Base-by-base conservation (phyloP, 306 rosid genomes). In the Cyamopsis tetragonoloba region DNA sequence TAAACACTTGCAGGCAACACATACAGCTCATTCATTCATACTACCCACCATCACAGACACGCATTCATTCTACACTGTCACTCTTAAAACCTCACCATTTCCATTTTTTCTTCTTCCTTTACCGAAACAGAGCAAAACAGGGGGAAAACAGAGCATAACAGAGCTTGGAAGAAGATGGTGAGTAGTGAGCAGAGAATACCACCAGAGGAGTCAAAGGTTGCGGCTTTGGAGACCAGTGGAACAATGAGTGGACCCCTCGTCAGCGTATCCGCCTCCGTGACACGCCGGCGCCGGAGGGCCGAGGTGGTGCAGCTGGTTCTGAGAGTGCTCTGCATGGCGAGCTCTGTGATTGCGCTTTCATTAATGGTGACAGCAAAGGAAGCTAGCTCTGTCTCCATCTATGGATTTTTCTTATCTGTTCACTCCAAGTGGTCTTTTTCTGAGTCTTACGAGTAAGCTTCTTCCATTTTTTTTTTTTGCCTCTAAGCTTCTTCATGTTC, bases 391-490 rank as follows among this genome's bases (percentile, higher is more conserved):
- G 77, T 92, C 61, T 49, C 77, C 58, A 55, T 92, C 70, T 84
- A 83, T 58, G 93, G 93, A 38, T 83, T 89, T 66, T 57, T 43
- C 10, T 77, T 89, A 1, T 89, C 96, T 8, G 63, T 93, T 59
- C 78, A 76, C 51, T 88, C 98, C 55, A 86, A 86, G 59, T 93
- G 98, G 98, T 86, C 96, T 18, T 84, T 84, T 67, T 73, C 98
- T 10, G 72, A 82, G 37, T 85, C 96, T 0, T 88, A 83, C 66
- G 84, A 80, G 96, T 92, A 80, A 79, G 85, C 30, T 59, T 62
- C 73, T 28, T 65, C 13, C 46, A 4, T 17, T 32, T 14, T 11
- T 8, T 11, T 8, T 5, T 17, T 23, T 31, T 28, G 2, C 4
- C 6, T 5, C 18, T 3, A 48, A 68, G 68, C 51, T 12, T 51